Conservation (phyloP, 2,329 filamentous ascomycete species). For the Elsinoe batatas region DNA sequence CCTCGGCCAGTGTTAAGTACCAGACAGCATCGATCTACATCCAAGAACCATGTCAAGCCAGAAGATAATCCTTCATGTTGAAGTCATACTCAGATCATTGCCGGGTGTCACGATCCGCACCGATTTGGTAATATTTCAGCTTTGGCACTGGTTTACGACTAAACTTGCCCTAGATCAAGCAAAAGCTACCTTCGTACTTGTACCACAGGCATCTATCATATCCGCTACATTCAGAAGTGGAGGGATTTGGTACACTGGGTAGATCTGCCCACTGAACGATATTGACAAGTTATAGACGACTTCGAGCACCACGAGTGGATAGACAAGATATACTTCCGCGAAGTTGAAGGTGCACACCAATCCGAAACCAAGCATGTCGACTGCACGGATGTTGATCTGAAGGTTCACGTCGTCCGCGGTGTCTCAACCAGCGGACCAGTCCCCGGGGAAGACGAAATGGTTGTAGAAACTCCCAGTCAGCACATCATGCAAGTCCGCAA, state of each 20-base stretch:
- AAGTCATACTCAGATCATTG: background rate
- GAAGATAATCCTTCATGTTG: background rate
- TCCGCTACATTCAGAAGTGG: background rate
- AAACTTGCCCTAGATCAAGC: background rate
- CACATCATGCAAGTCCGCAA: slow-evolving; percentile 26
- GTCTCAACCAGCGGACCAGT: background rate
- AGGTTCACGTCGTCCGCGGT: background rate
- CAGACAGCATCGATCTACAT: background rate
- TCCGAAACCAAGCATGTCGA: background rate
- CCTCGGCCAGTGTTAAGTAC: background rate
- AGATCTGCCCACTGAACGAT: background rate
- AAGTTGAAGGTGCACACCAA: background rate
- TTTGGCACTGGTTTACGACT: background rate
- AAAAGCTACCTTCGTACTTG: background rate
- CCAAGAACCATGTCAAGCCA: background rate
- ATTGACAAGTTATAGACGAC: background rate
- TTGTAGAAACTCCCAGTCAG: slow-evolving; percentile 30
- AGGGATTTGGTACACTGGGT: background rate
- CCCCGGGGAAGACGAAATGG: background rate
- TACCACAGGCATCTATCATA: background rate
- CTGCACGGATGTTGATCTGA: background rate
- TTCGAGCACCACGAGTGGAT: background rate
- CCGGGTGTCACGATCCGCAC: background rate
- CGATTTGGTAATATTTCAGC: slow-evolving; percentile 22
- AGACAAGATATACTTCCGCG: background rate